A percentile compares a stretch with the other conserved stretches of the same genome.
These are phyloP conservation scores for Leptodermis oblonga DNA, from an alignment of 257 asterid genomes.

Conservation along the genomic window DNA sequence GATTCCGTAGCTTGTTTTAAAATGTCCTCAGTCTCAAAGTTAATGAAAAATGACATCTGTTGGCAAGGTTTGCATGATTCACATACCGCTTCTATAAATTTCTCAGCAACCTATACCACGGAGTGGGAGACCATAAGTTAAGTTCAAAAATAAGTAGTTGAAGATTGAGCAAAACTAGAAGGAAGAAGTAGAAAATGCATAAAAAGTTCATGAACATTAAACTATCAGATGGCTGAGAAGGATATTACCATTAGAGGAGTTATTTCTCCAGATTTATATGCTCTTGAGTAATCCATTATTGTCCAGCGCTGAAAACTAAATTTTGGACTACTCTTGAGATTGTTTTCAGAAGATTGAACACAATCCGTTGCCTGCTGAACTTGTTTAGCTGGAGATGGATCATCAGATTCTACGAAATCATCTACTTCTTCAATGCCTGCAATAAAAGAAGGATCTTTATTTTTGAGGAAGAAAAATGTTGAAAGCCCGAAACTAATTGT, in stretches of 20 bases:
- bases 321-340: slow-evolving; percentile 12
- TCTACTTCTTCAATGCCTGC: slow-evolving; percentile 47
- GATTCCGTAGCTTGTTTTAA: slow-evolving; percentile 69
- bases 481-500: too few species aligned
- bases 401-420: slow-evolving; percentile 31
- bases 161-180: not conserved
- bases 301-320: slow-evolving; percentile 55
- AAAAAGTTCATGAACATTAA: not conserved
- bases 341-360: slow-evolving; percentile 26
- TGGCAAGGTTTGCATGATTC: slow-evolving; percentile 44
- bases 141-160: not conserved
- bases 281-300: slow-evolving; percentile 58
- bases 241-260: slow-evolving; percentile 59
- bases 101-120: slow-evolving; percentile 53
- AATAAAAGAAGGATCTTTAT: not conserved
- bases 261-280: slow-evolving; percentile 45
- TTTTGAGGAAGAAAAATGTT: too few species aligned
- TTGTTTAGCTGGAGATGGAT: slow-evolving; percentile 42
- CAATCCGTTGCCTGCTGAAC: slow-evolving; percentile 51
- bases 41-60: slow-evolving; percentile 76
- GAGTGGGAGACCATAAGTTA: not conserved
- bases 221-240: not conserved
- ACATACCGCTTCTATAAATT: slow-evolving; percentile 40
- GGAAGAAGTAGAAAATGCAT: not conserved
- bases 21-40: slow-evolving; percentile 45